Evolutionary conservation across 164 flowering plant genomes (phyloP).

Genomic region (Aristolochia californica): DNA sequence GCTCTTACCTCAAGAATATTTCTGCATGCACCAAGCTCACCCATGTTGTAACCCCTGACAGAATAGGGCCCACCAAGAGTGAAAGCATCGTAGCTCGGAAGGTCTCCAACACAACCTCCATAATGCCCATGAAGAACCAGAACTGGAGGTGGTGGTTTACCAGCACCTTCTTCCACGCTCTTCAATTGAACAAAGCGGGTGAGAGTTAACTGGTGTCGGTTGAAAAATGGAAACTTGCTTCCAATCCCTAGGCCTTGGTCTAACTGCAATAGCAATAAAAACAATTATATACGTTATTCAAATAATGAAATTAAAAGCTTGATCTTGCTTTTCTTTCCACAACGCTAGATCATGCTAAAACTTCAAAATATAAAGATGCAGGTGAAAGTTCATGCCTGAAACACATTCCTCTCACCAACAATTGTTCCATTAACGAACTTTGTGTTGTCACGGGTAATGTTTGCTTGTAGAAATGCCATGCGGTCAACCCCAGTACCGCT

Average conservation of each 20-base stretch:
- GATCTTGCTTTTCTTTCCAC: neutral
- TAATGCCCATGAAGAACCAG: conserved; percentile 94
- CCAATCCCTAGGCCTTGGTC: conserved; percentile 97
- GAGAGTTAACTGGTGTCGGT: conserved; percentile 83
- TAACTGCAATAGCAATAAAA: conserved; percentile 41
- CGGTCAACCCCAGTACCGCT: conserved; percentile 95
- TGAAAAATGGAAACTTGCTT: conserved; percentile 85
- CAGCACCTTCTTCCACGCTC: conserved; percentile 87
- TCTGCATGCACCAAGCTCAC: conserved; percentile 96
- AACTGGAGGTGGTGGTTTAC: conserved; percentile 90
- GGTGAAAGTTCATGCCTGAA: conserved; percentile 50
- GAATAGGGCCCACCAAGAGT: conserved; percentile 98
- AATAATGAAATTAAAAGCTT: too few species aligned
- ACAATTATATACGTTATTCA: neutral
- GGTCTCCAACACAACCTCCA: conserved; percentile 99
- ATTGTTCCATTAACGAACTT: conserved; percentile 90
- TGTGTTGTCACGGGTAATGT: conserved; percentile 93
- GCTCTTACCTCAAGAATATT: conserved; percentile 79
- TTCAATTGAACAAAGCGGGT: conserved; percentile 78
- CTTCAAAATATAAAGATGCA: neutral
- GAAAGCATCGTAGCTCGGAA: conserved; percentile 97
- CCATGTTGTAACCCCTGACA: conserved; percentile 98
- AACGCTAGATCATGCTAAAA: neutral
- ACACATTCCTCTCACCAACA: conserved; percentile 90
- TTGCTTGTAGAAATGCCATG: conserved; percentile 86